A percentile compares a stretch with the other conserved stretches of the same genome.
Evolutionary conservation across 2,329 filamentous ascomycete species (phyloP).

Genomic region (Alternaria alternata): DNA sequence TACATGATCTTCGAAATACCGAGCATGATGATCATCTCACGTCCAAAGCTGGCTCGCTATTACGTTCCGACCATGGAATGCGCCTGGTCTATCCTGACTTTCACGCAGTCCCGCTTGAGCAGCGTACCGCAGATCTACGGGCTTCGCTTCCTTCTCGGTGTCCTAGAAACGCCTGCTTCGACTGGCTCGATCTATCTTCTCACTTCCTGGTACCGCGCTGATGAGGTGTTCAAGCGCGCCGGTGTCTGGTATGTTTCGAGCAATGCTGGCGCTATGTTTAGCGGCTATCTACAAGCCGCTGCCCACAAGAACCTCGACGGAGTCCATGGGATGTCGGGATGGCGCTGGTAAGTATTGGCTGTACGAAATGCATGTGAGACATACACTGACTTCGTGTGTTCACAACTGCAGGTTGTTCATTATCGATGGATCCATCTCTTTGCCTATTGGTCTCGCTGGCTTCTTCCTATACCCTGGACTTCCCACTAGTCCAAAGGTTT

Average conservation of each 20-base stretch:
- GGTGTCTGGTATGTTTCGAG: slow-evolving; percentile 61
- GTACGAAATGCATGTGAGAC: not conserved
- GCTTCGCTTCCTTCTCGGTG: slow-evolving; percentile 43
- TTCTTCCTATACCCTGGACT: slow-evolving; percentile 62
- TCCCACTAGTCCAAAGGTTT: slow-evolving; percentile 57
- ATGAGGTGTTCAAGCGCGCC: slow-evolving; percentile 61
- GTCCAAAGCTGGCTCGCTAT: slow-evolving; percentile 42
- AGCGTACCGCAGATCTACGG: slow-evolving; percentile 46
- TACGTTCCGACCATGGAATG: slow-evolving; percentile 46
- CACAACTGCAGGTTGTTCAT: slow-evolving; percentile 58
- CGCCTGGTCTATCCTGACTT: slow-evolving; percentile 47
- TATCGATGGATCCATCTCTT: slow-evolving; percentile 63
- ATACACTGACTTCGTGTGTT: not conserved
- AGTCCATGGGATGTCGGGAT: slow-evolving; percentile 48
- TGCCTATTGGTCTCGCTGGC: slow-evolving; percentile 62
- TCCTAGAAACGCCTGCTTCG: slow-evolving; percentile 38
- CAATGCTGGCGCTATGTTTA: slow-evolving; percentile 61
- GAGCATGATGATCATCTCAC: slow-evolving; percentile 44
- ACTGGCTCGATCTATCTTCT: slow-evolving; percentile 41
- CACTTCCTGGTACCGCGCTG: slow-evolving; percentile 50
- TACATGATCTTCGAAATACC: slow-evolving; percentile 47
- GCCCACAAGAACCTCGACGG: slow-evolving; percentile 61
- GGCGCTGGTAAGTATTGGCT: slow-evolving; percentile 44
- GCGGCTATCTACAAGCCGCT: slow-evolving; percentile 62
- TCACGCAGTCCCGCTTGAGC: slow-evolving; percentile 41